A percentile compares a stretch with the other conserved stretches of the same genome.
Evolutionary conservation across 2,329 filamentous ascomycete genomes (phyloP).

Genomic region (Botrytis paeoniae): DNA sequence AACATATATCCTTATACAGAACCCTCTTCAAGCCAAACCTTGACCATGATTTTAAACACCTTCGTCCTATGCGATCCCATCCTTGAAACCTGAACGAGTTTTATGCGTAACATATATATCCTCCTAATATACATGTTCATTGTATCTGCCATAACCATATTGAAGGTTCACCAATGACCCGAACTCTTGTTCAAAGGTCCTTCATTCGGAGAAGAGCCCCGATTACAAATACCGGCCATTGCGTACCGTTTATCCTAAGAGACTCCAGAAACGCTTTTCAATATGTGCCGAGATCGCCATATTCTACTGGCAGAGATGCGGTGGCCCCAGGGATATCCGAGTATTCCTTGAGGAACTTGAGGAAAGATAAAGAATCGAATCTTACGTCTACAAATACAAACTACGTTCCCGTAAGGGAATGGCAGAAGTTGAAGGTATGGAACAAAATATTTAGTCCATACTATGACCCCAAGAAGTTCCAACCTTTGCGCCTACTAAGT

Average conservation of each 20-base stretch:
- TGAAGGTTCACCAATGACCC: background rate
- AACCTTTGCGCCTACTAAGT: accelerated
- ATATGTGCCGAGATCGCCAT: background rate
- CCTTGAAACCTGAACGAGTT: background rate
- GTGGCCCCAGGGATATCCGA: background rate
- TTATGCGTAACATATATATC: background rate
- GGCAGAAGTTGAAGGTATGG: slow-evolving; percentile 16
- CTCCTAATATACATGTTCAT: background rate
- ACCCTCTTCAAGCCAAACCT: background rate
- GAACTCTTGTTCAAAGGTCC: background rate
- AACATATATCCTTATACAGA: background rate
- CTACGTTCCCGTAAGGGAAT: background rate
- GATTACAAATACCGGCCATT: background rate
- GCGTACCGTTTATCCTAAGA: background rate
- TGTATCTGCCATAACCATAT: background rate
- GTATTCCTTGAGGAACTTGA: background rate
- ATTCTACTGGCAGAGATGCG: background rate
- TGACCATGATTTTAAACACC: background rate
- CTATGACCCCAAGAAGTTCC: background rate
- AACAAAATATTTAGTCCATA: slow-evolving; percentile 7
- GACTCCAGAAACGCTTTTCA: background rate
- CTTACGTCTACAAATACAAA: background rate
- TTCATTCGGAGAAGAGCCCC: background rate
- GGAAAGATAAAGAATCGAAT: background rate
- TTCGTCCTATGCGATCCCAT: background rate